Base-by-base conservation (phyloP, 2,329 filamentous ascomycete species). In the Akanthomyces muscarius region DNA sequence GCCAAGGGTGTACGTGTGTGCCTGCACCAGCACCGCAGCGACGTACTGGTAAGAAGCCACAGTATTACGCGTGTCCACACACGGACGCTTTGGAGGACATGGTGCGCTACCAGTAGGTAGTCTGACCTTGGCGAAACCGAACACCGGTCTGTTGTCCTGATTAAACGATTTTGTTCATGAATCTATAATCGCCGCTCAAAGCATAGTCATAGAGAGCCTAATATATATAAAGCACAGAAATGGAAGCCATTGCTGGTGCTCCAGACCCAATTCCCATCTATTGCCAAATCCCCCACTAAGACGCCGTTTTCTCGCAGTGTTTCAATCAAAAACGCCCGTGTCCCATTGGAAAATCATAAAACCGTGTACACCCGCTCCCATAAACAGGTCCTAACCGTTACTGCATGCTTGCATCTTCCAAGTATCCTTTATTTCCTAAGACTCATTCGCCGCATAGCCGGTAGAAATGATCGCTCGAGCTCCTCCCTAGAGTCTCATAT, bases 401-500 rank as follows among this genome's bases (percentile, higher is more conserved):
- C 13, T 5, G 44, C 28, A 48, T 25, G 30, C 5, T 58, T 13
- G 42, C 7, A 36, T 16, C 21, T 25, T n/a, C 25, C 28, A 23
- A 48, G 13, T 10, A 56, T 42, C 11, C 18, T 41, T 7, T 6
- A 13, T 30, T 30, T 33, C 6, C 16, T 8, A 14, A 14, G 16
- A 18, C 7, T n/a, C 53, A 10, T 41, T 11, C 44, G 25, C 2
- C 55, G 28, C 33, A 11, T 47, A 30, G 21, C 5, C 36, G 11
- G 41, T 42, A 36, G 30, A 13, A 5, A 25, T 6, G 14, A 38
- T 16, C 38, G n/a, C 7, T 51, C 18, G 0, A 18, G 10, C 14
- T 38, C 21, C 11, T 11, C n/a, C n/a, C 74, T 67, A 80, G 52
- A 80, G 69, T 65, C 77, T 71, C 70, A 81, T 72, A 23, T 71